These are phyloP conservation scores for Macadamia integrifolia DNA, from an alignment of 164 flowering plant genomes.

Conservation along the genomic window DNA sequence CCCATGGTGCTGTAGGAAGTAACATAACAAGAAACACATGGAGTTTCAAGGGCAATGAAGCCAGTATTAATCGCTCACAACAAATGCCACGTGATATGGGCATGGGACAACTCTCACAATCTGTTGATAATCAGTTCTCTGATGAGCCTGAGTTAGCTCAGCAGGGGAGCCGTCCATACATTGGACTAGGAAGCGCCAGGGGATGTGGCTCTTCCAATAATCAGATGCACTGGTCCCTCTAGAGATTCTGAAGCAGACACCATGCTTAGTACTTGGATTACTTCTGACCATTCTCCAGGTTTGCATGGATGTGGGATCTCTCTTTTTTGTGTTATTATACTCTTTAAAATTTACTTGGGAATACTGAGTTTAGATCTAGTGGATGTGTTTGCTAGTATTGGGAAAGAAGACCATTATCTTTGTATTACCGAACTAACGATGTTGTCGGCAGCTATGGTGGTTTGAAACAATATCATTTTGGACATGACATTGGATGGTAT, in stretches of 20 bases:
- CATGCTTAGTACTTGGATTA: too few species aligned
- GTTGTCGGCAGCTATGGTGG: too few species aligned
- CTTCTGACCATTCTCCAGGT: too few species aligned
- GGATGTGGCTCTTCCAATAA: slow-evolving; percentile 32
- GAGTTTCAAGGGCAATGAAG: slow-evolving; percentile 44
- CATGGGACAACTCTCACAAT: slow-evolving; percentile 33
- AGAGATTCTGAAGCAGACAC: neutral
- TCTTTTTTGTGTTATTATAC: too few species aligned
- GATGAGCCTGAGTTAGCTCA: slow-evolving; percentile 41
- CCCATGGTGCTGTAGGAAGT: slow-evolving; percentile 24
- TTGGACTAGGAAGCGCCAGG: slow-evolving; percentile 44
- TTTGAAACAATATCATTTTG: too few species aligned
- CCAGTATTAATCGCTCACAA: slow-evolving; percentile 26
- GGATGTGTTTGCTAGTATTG: too few species aligned
- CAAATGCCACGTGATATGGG: slow-evolving; percentile 37
- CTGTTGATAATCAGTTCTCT: slow-evolving; percentile 26
- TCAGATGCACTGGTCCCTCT: slow-evolving; percentile 55
- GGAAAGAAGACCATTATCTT: too few species aligned
- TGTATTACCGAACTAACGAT: too few species aligned
- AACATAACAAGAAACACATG: slow-evolving; percentile 33
- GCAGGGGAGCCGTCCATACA: slow-evolving; percentile 39
- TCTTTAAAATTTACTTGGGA: too few species aligned
- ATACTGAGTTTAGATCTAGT: too few species aligned
- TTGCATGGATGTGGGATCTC: too few species aligned
- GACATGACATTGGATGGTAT: too few species aligned